A percentile compares a stretch with the other conserved stretches of the same genome.
These are phyloP conservation scores for Baudoinia panamericana DNA, from an alignment of 495 filamentous ascomycete genomes.

Conservation along the genomic window DNA sequence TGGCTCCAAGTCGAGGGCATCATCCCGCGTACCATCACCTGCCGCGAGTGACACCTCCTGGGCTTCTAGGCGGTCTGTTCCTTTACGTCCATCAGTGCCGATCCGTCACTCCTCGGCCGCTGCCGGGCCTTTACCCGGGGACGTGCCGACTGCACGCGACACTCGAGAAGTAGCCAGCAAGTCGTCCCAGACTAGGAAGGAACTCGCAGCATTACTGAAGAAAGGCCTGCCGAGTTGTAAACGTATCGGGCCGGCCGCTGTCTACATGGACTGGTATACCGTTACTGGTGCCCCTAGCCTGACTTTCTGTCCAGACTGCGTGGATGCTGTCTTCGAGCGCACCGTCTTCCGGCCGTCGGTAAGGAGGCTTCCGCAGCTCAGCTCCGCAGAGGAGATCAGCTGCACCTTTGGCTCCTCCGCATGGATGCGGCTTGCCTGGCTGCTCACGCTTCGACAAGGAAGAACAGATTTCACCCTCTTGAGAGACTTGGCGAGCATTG, in stretches of 20 bases:
- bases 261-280: constrained; percentile 53
- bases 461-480: constrained; percentile 42
- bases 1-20: constrained; percentile 1
- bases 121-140: constrained; percentile 2
- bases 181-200: constrained; percentile 18
- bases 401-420: constrained; percentile 47
- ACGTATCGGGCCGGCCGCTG: constrained; percentile 35
- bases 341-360: constrained; percentile 43
- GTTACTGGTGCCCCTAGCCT: constrained; percentile 42
- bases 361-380: constrained; percentile 33
- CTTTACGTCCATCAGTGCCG: constrained; percentile 7
- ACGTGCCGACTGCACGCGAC: not conserved
- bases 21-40: constrained; percentile 7
- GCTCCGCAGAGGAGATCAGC: constrained; percentile 31
- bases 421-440: constrained; percentile 57
- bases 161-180: constrained; percentile 1
- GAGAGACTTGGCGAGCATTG: constrained; percentile 36
- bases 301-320: constrained; percentile 53
- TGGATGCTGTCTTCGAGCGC: constrained; percentile 38
- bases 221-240: constrained; percentile 40
- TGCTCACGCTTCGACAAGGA: constrained; percentile 45
- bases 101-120: constrained; percentile 11
- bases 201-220: constrained; percentile 10
- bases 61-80: not conserved
- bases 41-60: constrained; percentile 1